These are phyloP conservation scores for Breynia disticha DNA, from an alignment of 441 rosid genomes.

Conservation along the genomic window DNA sequence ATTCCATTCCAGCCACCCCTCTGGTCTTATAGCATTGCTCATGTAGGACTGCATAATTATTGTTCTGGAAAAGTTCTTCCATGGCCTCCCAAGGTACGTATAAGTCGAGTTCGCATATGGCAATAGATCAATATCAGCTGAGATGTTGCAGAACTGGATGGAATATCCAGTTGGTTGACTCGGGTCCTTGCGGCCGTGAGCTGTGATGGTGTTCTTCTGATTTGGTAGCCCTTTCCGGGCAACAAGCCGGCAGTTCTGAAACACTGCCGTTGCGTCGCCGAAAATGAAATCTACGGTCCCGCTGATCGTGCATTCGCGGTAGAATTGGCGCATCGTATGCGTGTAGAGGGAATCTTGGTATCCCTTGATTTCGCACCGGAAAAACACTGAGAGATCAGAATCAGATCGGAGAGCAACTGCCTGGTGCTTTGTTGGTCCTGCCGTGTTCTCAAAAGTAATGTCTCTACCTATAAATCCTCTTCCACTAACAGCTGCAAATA, in stretches of 20 bases:
- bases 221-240: slow-evolving; percentile 32
- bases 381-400: slow-evolving; percentile 64
- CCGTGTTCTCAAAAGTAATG: slow-evolving; percentile 75
- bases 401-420: slow-evolving; percentile 75
- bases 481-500: slow-evolving; percentile 69
- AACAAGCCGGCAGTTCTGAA: slow-evolving; percentile 45
- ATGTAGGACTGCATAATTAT: slow-evolving; percentile 56
- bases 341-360: slow-evolving; percentile 87
- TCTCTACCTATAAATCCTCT: slow-evolving; percentile 74
- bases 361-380: slow-evolving; percentile 48
- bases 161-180: slow-evolving; percentile 59
- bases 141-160: slow-evolving; percentile 70
- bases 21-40: slow-evolving; percentile 42
- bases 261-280: slow-evolving; percentile 45
- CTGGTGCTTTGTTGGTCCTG: slow-evolving; percentile 75
- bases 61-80: slow-evolving; percentile 78
- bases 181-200: slow-evolving; percentile 51
- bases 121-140: slow-evolving; percentile 54
- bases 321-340: slow-evolving; percentile 86
- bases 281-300: slow-evolving; percentile 71
- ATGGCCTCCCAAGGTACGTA: slow-evolving; percentile 78
- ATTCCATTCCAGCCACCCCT: slow-evolving; percentile 90
- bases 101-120: slow-evolving; percentile 42
- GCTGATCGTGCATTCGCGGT: slow-evolving; percentile 56
- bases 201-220: slow-evolving; percentile 59